Evolutionary conservation across 306 rosid species (phyloP), one percentile per base, ranked within the genome.

Genomic region (Quercus robur): DNA sequence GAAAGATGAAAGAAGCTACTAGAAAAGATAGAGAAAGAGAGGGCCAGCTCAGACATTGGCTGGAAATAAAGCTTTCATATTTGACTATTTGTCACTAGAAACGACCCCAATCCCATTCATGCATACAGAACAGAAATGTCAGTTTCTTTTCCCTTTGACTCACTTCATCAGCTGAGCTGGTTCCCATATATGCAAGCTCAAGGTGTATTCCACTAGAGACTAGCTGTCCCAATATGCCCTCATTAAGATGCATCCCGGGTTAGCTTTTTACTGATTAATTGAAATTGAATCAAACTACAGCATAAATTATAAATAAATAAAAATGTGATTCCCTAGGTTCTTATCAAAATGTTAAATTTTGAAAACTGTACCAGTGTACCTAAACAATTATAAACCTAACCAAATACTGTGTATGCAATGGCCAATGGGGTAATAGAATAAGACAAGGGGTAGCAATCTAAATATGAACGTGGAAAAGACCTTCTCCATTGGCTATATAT

Each of bases 21-120:
- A 67, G 69, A 35, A 46, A 68, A 18, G 3, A 8, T 21, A 62
- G 19, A 1, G 15, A 20, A 62, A 57, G 51, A 75, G 2, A 5
- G 25, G 21, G 68, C 69, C 58, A 78, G 75, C 75, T 69, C 71
- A 69, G 38, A 15, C 21, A 19, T 35, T 56, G 70, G 70, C 35
- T 62, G 41, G 38, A 26, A 14, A 62, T 26, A 15, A 26, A 62
- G 38, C 38, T 30, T 15, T 5, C 70, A 63, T 64, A 3, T 23
- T 67, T 18, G 35, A 41, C 0, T 64, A 3, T 23, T 67, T 33
- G 35, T 57, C 54, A 71, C 56, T 41, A 58, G 66, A 78, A 41
- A 75, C 52, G 82, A 12, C 54, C 62, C 64, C 31, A 7, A 17
- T 41, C 46, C 12, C 46, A 41, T 41, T 41, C 46, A 41, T 41